Conservation (phyloP, 345 rosid species). For the Hibiscus mutabilis region DNA sequence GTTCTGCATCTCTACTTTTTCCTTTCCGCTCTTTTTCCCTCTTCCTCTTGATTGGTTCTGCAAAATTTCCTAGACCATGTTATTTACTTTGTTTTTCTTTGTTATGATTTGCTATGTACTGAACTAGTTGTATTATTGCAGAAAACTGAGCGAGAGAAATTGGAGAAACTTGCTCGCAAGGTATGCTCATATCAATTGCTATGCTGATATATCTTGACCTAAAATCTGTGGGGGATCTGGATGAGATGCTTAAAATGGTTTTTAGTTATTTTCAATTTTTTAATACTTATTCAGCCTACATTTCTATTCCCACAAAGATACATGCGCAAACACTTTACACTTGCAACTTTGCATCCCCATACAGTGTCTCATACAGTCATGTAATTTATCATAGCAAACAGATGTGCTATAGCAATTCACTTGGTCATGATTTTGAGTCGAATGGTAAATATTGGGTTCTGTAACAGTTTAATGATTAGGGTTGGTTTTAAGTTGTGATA, state of each 20-base stretch:
- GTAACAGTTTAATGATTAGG: neutral
- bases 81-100: neutral
- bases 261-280: too few relatives aligned
- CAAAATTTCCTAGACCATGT: neutral
- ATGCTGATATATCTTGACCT: neutral
- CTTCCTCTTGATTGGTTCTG: neutral
- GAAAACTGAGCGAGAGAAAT: slow-evolving; percentile 88
- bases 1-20: neutral
- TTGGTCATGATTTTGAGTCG: neutral
- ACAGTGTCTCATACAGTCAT: neutral
- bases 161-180: slow-evolving; percentile 87
- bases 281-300: neutral
- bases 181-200: slow-evolving; percentile 25
- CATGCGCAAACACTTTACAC: neutral
- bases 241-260: slow-evolving; percentile 2
- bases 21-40: neutral
- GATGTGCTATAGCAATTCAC: neutral
- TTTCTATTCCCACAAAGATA: neutral
- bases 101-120: neutral
- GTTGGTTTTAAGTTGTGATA: neutral
- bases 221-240: neutral
- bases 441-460: neutral
- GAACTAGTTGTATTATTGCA: slow-evolving; percentile 25
- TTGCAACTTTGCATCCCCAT: too few relatives aligned
- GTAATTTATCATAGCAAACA: neutral